Conservation (phyloP, 495 filamentous ascomycete species). For the Penicillium angulare region DNA sequence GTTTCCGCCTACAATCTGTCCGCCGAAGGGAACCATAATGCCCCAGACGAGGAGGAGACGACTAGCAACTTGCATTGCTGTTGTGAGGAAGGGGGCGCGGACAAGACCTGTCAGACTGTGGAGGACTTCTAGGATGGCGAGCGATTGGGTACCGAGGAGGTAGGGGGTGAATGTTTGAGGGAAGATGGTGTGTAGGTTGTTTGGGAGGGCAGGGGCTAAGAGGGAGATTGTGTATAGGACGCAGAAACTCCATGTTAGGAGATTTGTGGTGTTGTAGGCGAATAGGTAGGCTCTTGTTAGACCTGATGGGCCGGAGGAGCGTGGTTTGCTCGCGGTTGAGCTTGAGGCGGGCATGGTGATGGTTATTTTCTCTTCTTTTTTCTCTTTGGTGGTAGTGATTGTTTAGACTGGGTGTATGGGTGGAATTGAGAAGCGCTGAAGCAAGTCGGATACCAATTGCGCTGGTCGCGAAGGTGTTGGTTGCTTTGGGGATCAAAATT, state of each 20-base stretch:
- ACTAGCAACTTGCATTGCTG: slow-evolving; percentile 80
- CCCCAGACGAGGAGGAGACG: slow-evolving; percentile 85
- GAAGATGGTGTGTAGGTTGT: slow-evolving; percentile 52
- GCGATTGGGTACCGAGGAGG: slow-evolving; percentile 74
- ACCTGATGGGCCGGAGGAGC: slow-evolving; percentile 24
- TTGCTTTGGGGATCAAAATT: too few relatives aligned
- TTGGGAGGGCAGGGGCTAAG: slow-evolving; percentile 26
- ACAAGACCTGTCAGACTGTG: slow-evolving; percentile 76
- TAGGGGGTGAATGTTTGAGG: slow-evolving; percentile 60
- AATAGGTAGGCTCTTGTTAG: slow-evolving; percentile 60
- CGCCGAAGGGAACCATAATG: slow-evolving; percentile 60
- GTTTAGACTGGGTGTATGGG: too few relatives aligned
- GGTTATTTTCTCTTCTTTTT: neutral
- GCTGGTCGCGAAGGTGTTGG: too few relatives aligned
- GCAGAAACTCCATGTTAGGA: slow-evolving; percentile 71
- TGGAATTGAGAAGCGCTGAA: too few relatives aligned
- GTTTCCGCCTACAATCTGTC: slow-evolving; percentile 29
- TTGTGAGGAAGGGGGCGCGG: slow-evolving; percentile 79
- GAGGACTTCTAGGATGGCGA: slow-evolving; percentile 77
- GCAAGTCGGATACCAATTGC: too few relatives aligned
- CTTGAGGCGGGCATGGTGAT: slow-evolving; percentile 13
- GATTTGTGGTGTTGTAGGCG: slow-evolving; percentile 76
- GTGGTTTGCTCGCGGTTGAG: slow-evolving; percentile 5
- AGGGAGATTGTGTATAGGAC: slow-evolving; percentile 58
- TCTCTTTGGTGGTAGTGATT: too few relatives aligned